Base-by-base conservation (phyloP, 129 eudicot species). In the Flaveria linearis region DNA sequence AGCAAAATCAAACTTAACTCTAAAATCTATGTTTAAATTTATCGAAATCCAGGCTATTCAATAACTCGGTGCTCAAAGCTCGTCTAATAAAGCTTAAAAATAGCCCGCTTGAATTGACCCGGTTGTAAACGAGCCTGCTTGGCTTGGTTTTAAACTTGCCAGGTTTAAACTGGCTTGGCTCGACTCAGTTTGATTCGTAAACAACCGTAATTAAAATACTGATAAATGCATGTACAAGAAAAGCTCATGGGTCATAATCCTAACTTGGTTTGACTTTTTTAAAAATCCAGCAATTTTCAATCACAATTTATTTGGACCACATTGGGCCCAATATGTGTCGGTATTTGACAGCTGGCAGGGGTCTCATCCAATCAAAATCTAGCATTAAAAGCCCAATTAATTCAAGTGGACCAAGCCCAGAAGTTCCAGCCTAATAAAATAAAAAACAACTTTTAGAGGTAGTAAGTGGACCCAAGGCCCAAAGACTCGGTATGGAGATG, bases 301-400 rank as follows among this genome's bases (percentile, higher is more conserved):
- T 42, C 77, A 71, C 12, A 33, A 14, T 25, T 33, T 11, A 7
- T 3, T 53, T 46, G 64, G 82, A 49, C 77, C 76, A 60, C 71
- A 73, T 13, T 57, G 68, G 68, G 7, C 68, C 68, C 77, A 41
- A 36, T 60, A 71, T 13, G 43, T 71, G 82, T 71, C 77, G 30
- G 23, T 0, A 28, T 1, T 51, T 61, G 64, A 47, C 53, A 22
- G 5, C 15, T n/a, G 55, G 7, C 71, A 69, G 71, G 7, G 36
- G 15, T 58, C 66, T 78, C 82, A 61, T 47, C 82, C 82, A 78
- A 78, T 71, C 72, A 78, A 33, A 14, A 78, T 33, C 39, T 50
- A 33, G 64, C 36, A 78, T 60, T 78, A 0, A 78, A 78, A 50
- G 82, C 82, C 82, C 82, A 78, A 71, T 78, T 78, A 71, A 71